Evolutionary conservation across 345 rosid genomes (phyloP).

Genomic region (Tarenaya hassleriana): DNA sequence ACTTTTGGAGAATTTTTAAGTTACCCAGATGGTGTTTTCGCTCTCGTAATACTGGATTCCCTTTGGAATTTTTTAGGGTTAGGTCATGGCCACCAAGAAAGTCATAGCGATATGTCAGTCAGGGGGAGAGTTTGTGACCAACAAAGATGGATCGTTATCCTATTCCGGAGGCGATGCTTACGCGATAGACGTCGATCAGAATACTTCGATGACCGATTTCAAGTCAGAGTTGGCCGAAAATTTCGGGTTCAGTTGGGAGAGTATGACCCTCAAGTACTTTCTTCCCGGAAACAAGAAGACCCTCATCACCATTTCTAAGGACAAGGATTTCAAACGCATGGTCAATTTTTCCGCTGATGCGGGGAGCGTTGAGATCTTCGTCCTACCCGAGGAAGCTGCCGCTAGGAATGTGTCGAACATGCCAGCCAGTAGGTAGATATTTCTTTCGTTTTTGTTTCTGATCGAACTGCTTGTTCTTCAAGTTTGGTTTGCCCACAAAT

Average conservation of each 20-base stretch:
- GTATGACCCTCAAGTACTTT: conserved; percentile 69
- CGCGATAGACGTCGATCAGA: conserved; percentile 64
- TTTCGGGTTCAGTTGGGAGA: conserved; percentile 47
- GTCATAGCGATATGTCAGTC: conserved; percentile 92
- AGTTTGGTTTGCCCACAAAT: background rate
- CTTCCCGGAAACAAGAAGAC: conserved; percentile 89
- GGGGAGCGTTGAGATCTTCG: conserved; percentile 54
- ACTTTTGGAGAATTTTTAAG: background rate
- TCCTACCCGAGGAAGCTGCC: conserved; percentile 51
- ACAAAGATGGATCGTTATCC: conserved; percentile 57
- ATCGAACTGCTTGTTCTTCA: background rate
- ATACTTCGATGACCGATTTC: conserved; percentile 53
- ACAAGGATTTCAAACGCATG: conserved; percentile 85
- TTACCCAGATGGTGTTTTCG: background rate
- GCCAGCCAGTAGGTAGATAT: conserved; percentile 68
- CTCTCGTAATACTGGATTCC: background rate
- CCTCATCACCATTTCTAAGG: conserved; percentile 79
- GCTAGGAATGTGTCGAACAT: conserved; percentile 45
- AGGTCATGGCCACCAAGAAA: conserved; percentile 62
- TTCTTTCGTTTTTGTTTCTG: background rate
- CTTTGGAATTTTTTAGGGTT: conserved; percentile 9
- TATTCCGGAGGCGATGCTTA: conserved; percentile 82
- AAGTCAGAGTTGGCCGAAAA: conserved; percentile 74
- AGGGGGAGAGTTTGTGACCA: conserved; percentile 71
- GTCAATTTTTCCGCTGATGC: conserved; percentile 65